A percentile compares a stretch with the other conserved stretches of the same genome.
phyloP scores from a whole-genome alignment of 2,329 filamentous ascomycete species.

The Coniosporium tulheliwenetii region DNA sequence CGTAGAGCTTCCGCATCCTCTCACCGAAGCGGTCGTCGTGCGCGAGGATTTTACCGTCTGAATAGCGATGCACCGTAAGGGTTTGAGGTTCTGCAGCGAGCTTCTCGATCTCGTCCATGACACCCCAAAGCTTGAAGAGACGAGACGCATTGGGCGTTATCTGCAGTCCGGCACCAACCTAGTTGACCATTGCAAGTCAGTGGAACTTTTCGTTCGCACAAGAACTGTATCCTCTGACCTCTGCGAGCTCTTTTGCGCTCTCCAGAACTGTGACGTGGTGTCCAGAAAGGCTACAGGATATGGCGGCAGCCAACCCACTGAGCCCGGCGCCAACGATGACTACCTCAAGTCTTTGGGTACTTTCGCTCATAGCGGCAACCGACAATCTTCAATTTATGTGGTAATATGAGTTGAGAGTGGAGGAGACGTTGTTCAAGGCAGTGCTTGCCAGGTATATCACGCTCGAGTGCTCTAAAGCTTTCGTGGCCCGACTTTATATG shows the following conservation, averaged over 20 bases:
- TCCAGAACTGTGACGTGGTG: conserved; percentile 17
- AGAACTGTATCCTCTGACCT: neutral
- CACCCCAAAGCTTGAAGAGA: conserved; percentile 34
- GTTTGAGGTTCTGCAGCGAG: conserved; percentile 28
- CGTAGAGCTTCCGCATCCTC: conserved; percentile 38
- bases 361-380: neutral
- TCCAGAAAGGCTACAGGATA: conserved; percentile 15
- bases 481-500: no score
- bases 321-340: conserved; percentile 18
- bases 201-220: neutral
- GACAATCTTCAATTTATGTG: neutral
- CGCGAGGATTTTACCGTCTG: conserved; percentile 31
- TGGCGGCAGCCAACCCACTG: conserved; percentile 15
- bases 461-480: no score
- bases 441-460: no score
- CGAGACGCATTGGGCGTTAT: conserved; percentile 35
- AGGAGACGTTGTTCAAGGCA: no score
- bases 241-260: conserved; percentile 1
- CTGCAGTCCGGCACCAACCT: conserved; percentile 39
- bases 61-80: conserved; percentile 38
- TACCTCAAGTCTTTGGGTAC: conserved; percentile 7
- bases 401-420: neutral
- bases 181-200: neutral
- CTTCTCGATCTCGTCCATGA: conserved; percentile 26
- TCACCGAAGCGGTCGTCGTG: conserved; percentile 35